Evolutionary conservation across 176 grass and related monocot species (phyloP).

Genomic region (Hsuehochloa calcarea): DNA sequence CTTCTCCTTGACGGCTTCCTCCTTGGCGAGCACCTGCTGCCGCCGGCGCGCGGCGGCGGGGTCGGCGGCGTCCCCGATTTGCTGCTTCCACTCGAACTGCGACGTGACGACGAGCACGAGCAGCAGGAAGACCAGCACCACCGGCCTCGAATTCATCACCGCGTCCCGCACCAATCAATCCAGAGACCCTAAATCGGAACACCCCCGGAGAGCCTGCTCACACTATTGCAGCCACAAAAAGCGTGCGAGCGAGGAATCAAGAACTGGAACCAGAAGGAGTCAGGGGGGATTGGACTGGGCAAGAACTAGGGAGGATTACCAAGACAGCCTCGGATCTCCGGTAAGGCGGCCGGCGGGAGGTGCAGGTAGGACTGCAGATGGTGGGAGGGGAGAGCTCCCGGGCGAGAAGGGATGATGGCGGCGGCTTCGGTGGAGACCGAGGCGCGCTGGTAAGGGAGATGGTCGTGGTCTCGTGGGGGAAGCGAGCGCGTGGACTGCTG

Average conservation of each 20-base stretch:
- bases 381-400: neutral
- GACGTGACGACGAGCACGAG: slow-evolving; percentile 65
- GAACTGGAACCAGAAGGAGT: neutral
- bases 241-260: neutral
- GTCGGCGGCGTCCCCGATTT: slow-evolving; percentile 62
- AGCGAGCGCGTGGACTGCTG: slow-evolving; percentile 19
- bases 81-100: slow-evolving; percentile 77
- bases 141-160: slow-evolving; percentile 56
- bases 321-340: neutral
- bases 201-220: neutral
- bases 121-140: slow-evolving; percentile 60
- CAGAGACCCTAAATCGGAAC: neutral
- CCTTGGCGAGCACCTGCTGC: slow-evolving; percentile 45
- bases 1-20: slow-evolving; percentile 76
- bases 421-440: neutral
- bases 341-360: neutral
- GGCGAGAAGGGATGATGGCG: neutral
- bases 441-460: neutral
- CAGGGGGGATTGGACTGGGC: neutral
- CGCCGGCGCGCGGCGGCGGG: slow-evolving; percentile 22
- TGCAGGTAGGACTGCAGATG: neutral
- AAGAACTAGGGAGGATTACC: neutral
- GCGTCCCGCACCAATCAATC: neutral
- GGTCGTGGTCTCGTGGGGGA: neutral
- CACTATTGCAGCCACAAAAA: neutral